These are phyloP conservation scores for Fusarium robinianum DNA, from an alignment of 2,329 filamentous ascomycete species.

Conservation along the genomic window DNA sequence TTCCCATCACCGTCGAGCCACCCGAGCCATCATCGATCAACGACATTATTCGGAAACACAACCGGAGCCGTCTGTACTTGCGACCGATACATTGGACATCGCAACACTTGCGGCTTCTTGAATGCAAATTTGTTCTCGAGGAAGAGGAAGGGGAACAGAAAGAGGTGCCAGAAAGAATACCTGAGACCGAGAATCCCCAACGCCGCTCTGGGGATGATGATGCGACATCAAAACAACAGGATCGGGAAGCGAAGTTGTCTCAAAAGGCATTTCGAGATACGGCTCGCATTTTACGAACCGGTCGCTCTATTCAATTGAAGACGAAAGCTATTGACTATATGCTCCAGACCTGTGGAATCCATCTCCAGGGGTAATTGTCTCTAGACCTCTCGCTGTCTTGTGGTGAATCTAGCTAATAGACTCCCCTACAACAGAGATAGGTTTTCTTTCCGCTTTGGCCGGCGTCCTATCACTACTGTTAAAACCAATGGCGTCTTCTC, in stretches of 20 bases:
- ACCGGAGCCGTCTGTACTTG: constrained; percentile 2
- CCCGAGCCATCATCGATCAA: constrained; percentile 4
- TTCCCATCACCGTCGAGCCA: neutral
- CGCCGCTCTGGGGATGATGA: neutral
- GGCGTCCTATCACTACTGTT: neutral
- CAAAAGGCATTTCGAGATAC: neutral
- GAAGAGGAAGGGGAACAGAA: neutral
- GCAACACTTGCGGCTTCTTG: constrained; percentile 2
- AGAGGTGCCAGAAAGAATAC: neutral
- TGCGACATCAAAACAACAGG: neutral
- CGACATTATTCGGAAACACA: constrained; percentile 1
- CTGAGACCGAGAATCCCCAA: neutral
- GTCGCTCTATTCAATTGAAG: neutral
- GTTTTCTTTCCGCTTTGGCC: neutral
- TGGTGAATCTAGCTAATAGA: neutral
- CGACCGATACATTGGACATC: constrained; percentile 2
- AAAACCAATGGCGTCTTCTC: neutral
- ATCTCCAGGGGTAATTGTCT: neutral
- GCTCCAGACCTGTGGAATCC: neutral
- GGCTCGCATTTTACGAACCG: neutral
- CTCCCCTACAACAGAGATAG: neutral
- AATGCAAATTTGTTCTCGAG: neutral
- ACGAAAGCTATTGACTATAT: neutral
- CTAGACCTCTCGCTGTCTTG: neutral
- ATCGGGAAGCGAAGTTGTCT: neutral